Percentiles rank a stretch among this genome's conserved stretches.
These are phyloP conservation scores for Agarophyton chilense DNA, from an alignment of 23 red algal genomes.

Conservation along the genomic window DNA sequence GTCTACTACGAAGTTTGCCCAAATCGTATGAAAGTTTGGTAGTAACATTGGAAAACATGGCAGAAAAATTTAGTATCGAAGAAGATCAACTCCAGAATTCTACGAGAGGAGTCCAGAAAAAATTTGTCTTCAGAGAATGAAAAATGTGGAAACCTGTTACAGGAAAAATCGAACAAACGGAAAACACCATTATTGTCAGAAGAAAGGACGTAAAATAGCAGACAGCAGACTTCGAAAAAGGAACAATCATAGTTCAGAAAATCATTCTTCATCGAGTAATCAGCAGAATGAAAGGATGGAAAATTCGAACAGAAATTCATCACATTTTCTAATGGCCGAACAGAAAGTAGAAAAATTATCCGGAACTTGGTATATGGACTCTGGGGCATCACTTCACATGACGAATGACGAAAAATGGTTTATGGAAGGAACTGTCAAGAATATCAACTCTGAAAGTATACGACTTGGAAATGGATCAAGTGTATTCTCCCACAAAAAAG, in stretches of 20 bases:
- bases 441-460: neutral
- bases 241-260: neutral
- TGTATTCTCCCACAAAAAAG: neutral
- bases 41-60: neutral
- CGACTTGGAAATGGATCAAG: neutral
- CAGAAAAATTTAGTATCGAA: neutral
- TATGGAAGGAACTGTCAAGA: neutral
- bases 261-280: no score
- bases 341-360: neutral
- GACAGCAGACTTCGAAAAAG: neutral
- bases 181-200: neutral
- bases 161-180: neutral
- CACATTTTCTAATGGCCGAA: constrained; percentile 4
- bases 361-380: constrained; percentile 4
- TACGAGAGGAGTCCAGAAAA: neutral
- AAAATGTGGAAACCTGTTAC: neutral
- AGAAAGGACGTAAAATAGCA: neutral
- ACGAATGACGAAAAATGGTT: neutral
- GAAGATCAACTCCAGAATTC: neutral
- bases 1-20: neutral
- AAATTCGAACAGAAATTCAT: no score
- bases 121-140: neutral
- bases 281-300: no score
- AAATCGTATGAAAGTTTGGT: neutral
- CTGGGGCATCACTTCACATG: constrained; percentile 18